Base-by-base conservation (phyloP, 1,139 yeast genomes). In the Geotrichum candidum region DNA sequence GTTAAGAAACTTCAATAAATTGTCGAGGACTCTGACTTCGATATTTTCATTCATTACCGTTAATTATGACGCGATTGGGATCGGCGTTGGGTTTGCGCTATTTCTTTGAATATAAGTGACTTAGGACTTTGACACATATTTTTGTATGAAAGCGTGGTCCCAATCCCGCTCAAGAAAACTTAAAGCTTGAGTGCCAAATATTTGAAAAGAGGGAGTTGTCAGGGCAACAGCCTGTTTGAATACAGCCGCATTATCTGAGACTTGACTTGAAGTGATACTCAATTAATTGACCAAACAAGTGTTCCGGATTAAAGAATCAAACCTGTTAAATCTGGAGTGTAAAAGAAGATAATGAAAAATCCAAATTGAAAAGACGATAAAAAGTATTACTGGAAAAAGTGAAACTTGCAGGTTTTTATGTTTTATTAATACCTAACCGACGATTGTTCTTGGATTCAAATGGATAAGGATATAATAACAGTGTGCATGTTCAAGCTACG, bases 161-260 rank as follows among this genome's bases (percentile, higher is more conserved):
- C 29, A 52, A 53, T 33, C 33, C 53, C 60, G 60, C 53, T 46
- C 10, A 51, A 29, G 15, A 25, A 18, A 22, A 35, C n/a, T 2
- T 11, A 15, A 11, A 27, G 45, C 41, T 11, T 23, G 38, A 22
- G 33, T 15, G 13, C 15, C 11, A 18, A 13, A 38, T 27, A 15
- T 41, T n/a, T 27, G 31, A 1, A 27, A 46, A 45, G 48, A 45
- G 58, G 58, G 23, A 6, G 58, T 59, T 59, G 55, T 46, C 52
- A 55, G 38, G 51, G 56, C 51, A 59, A 55, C 58, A 23, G n/a
- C 62, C 59, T 46, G 25, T 53, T 33, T 33, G 6, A 38, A 13
- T 13, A 38, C 45, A 38, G 45, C 45, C 45, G 45, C 18, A n/a
- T 18, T 15, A 38, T 38, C 33, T 9, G 33, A 9, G 10, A 29